Evolutionary conservation across 139 green algal genomes (phyloP), one percentile per base, ranked within the genome.

Genomic region (Auxenochlorella pyrenoidosa): DNA sequence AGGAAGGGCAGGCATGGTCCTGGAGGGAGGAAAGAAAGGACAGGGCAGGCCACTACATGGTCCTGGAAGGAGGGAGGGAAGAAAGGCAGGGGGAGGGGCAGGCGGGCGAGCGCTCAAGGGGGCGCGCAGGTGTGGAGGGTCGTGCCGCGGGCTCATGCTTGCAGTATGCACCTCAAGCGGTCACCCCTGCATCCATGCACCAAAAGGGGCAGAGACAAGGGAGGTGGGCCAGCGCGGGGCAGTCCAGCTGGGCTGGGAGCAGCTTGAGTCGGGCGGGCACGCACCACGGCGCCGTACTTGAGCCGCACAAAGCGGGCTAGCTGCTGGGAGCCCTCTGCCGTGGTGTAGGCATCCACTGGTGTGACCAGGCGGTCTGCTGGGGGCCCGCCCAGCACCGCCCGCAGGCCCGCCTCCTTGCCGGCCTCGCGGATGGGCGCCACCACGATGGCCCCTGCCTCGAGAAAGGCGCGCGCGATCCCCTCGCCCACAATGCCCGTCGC

Each of bases 401-500:
- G 59, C 59, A 88, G 84, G 4, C 32, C 41, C 0, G 66, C 41
- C 32, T 79, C 81, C 44, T 80, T 75, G 79, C 78, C 78, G 28
- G 79, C 79, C 26, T 40, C 47, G n/a, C 82, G 66, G 28, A 88
- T 32, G 28, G 87, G 81, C 1, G 60, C 68, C 5, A 90, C 36
- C 5, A 88, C 60, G 1, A 47, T 88, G 40, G 81, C 80, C 2
- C 66, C 79, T 16, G 65, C 41, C 51, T 73, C 26, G 68, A 90
- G 24, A 0, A 90, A 83, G 12, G 28, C 38, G 24, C 71, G 47
- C 1, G 78, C 79, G 28, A 90, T 90, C 47, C 87, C 87, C 41
- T 84, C 78, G 1, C 81, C 87, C 22, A 90, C 87, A 5, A 82
- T 90, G 15, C 87, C 87, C 24, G 70, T 83, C 1, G 40, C 58